Percentiles rank a stretch among this genome's conserved stretches.
Conservation (phyloP, 2,329 filamentous ascomycete genomes). For the Colletotrichum spaethianum region DNA sequence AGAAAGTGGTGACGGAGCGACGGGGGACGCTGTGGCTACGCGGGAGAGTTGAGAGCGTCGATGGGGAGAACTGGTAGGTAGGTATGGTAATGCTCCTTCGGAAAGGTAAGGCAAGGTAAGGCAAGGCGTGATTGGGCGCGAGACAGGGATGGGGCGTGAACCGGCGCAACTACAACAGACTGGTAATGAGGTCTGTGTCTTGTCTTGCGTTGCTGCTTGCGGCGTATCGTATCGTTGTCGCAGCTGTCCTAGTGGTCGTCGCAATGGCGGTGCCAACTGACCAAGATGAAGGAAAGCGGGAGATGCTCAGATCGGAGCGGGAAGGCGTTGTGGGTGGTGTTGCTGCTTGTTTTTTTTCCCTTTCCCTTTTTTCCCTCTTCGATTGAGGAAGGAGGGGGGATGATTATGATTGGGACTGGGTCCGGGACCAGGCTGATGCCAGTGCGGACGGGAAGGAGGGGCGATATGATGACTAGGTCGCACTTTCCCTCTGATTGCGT, state of each 20-base stretch:
- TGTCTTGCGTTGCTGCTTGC: constrained; percentile 5
- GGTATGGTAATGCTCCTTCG: constrained; percentile 20
- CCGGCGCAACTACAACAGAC: constrained; percentile 5
- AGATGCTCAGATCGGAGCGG: constrained; percentile 28
- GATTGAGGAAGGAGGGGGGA: constrained; percentile 25
- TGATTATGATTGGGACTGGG: constrained; percentile 9
- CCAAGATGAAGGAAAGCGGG: constrained; percentile 39
- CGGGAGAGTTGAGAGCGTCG: constrained; percentile 20
- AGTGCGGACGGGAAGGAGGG: constrained; percentile 35
- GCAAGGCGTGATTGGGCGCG: constrained; percentile 28
- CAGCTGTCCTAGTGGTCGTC: background rate
- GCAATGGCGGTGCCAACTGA: constrained; percentile 15
- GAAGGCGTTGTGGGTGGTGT: constrained; percentile 6
- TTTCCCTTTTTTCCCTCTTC: constrained; percentile 2
- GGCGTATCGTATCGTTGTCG: background rate
- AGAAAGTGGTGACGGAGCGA: constrained; percentile 25
- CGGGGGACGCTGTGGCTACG: constrained; percentile 25
- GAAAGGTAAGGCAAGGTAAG: background rate
- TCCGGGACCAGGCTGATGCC: constrained; percentile 32
- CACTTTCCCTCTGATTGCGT: constrained; percentile 36
- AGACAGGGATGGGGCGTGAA: constrained; percentile 25
- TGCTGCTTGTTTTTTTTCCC: constrained; percentile 18
- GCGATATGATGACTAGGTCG: constrained; percentile 33
- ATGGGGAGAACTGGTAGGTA: constrained; percentile 12
- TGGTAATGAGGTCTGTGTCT: background rate